Conservation (phyloP, 139 green algal species). For the Chlorella ohadii region DNA sequence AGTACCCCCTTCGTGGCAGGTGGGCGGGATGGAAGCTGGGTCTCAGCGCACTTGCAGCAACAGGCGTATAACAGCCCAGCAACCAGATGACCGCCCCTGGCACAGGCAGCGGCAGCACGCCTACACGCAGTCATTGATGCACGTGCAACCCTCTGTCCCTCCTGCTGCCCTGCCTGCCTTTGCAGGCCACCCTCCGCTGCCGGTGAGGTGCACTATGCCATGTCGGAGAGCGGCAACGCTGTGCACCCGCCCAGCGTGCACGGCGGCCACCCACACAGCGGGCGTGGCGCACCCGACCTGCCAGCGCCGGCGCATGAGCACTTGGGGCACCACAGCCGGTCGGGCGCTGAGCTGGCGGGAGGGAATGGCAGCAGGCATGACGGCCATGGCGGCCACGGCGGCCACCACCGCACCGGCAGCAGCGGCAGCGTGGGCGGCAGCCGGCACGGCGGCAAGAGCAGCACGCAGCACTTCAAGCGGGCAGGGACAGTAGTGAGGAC, state of each 20-base stretch:
- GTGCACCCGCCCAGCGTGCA: neutral
- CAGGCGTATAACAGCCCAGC: no score
- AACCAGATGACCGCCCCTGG: no score
- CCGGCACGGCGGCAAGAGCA: neutral
- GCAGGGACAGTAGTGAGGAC: conserved; percentile 6
- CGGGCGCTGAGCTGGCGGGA: neutral
- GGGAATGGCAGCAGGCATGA: neutral
- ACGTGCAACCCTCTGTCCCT: no score
- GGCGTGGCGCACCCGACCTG: neutral
- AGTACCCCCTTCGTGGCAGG: neutral
- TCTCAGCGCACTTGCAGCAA: no score
- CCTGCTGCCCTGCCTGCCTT: neutral
- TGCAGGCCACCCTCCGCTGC: neutral
- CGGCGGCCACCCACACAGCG: neutral
- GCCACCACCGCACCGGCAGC: no score
- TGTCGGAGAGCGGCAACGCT: neutral
- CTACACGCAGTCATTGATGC: no score
- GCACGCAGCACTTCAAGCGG: neutral
- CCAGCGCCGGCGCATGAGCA: neutral
- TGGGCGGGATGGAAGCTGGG: no score
- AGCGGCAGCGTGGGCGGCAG: neutral
- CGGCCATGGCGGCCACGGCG: neutral
- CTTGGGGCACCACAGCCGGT: neutral
- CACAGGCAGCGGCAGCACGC: no score
- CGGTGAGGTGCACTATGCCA: neutral